phyloP scores from a whole-genome alignment of 2,329 filamentous ascomycete genomes.

The Sporothrix globosa region DNA sequence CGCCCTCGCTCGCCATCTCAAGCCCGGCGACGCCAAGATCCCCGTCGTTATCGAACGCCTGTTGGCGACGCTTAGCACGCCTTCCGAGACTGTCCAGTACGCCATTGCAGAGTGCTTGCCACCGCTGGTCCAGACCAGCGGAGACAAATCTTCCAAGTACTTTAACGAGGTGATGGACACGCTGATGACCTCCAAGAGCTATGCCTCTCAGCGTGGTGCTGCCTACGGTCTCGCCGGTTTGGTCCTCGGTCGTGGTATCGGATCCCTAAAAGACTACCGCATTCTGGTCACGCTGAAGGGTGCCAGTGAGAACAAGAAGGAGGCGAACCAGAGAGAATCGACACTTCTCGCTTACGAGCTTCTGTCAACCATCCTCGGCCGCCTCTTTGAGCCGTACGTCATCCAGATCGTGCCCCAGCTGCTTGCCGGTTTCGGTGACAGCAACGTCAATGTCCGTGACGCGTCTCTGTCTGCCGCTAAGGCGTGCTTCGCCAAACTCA shows the following conservation, averaged over 20 bases:
- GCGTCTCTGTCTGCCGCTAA: constrained; percentile 92
- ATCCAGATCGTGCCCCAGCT: constrained; percentile 94
- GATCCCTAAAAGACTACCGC: constrained; percentile 78
- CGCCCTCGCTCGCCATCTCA: constrained; percentile 84
- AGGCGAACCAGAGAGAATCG: constrained; percentile 83
- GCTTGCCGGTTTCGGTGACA: constrained; percentile 85
- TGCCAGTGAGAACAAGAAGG: constrained; percentile 94
- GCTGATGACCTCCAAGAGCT: constrained; percentile 84
- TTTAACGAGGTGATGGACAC: constrained; percentile 79
- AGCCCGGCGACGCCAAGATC: constrained; percentile 81
- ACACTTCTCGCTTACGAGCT: constrained; percentile 90
- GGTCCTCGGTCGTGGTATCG: constrained; percentile 83
- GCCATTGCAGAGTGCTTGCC: constrained; percentile 93
- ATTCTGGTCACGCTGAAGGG: constrained; percentile 79
- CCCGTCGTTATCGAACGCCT: constrained; percentile 86
- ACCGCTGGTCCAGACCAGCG: constrained; percentile 81
- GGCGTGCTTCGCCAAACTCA: constrained; percentile 88
- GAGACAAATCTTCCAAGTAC: constrained; percentile 77
- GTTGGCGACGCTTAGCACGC: constrained; percentile 84
- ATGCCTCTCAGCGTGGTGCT: constrained; percentile 88
- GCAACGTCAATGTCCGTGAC: constrained; percentile 85
- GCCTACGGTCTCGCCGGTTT: constrained; percentile 94
- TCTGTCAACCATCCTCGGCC: constrained; percentile 80
- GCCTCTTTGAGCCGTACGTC: constrained; percentile 92
- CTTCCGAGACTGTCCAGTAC: constrained; percentile 95